Base-by-base conservation (phyloP, 495 filamentous ascomycete genomes). In the Neurospora cerealis region DNA sequence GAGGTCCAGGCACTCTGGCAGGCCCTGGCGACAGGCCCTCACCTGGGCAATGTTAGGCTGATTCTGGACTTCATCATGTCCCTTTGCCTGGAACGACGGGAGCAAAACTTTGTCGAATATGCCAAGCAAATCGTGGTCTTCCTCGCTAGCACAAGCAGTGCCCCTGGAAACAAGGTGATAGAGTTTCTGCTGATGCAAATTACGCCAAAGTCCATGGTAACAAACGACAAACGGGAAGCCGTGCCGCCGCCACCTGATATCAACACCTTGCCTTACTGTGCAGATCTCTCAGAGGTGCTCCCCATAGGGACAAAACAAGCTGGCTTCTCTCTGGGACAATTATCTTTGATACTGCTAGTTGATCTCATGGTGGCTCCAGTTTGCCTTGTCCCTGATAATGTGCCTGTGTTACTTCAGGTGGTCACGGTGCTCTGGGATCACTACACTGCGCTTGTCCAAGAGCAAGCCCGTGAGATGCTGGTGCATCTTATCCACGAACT, bases 1-100 rank as follows among this genome's bases (percentile, higher is more conserved):
- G 96, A 99, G 82, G 95, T 98, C 5, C 95, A 98, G 81, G 96
- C 96, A 13, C 88, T 99, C 41, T 99, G 96, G 96, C 94, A 97
- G 84, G 96, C 96, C 5, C 85, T 99, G 21, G 96, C 95, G 0
- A 98, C 95, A 5, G 96, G 95, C 3, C 95, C 94, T 0, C 91
- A 97, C 83, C 91, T 89, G 5, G 96, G 95, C n/a, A 99, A 99
- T 79, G 96, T 98, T 37, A 92, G 96, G 74, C 87, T 98, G 21
- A 92, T 98, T 11, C 87, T 99, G 5, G 93, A 99, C 79, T 99
- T 98, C 78, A 95, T 98, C 80, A 98, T 98, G 80, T 90, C 87
- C 34, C 88, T 98, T 7, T 98, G 96, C 75, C 81, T 98, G 40
- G 96, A 99, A 74, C 90, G 94, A 69, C 89, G 95, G 71, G 96